Percentiles rank a stretch among this genome's conserved stretches.
Evolutionary conservation across 2,329 filamentous ascomycete species (phyloP).

Genomic region (Neonectria magnoliae): DNA sequence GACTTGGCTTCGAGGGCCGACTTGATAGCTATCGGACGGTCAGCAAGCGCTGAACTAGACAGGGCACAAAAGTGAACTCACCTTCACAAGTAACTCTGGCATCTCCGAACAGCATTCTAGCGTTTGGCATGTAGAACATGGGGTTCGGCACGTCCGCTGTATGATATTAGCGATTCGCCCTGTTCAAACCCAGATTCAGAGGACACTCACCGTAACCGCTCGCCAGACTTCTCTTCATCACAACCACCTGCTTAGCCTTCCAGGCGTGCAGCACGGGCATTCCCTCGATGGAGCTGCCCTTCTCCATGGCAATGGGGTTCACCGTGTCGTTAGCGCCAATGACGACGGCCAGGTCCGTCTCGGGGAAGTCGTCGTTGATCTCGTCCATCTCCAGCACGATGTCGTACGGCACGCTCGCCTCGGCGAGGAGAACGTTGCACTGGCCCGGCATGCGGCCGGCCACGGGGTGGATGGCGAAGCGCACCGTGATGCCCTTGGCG

Average conservation of each 20-base stretch:
- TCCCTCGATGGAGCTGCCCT: slow-evolving; percentile 84
- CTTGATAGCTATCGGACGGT: slow-evolving; percentile 51
- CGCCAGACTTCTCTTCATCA: slow-evolving; percentile 93
- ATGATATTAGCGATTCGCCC: slow-evolving; percentile 29
- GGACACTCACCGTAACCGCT: slow-evolving; percentile 78
- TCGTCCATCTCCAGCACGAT: slow-evolving; percentile 96
- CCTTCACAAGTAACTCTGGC: slow-evolving; percentile 86
- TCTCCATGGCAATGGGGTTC: slow-evolving; percentile 87
- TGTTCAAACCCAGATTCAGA: not conserved
- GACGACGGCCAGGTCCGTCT: slow-evolving; percentile 87
- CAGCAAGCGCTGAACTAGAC: slow-evolving; percentile 23
- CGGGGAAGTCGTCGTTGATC: slow-evolving; percentile 90
- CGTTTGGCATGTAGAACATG: slow-evolving; percentile 92
- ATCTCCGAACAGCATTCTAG: slow-evolving; percentile 92
- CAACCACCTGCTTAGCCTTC: slow-evolving; percentile 92
- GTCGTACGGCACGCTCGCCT: slow-evolving; percentile 89
- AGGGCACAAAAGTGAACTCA: slow-evolving; percentile 50
- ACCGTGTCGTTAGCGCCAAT: slow-evolving; percentile 95
- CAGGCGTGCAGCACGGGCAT: slow-evolving; percentile 94
- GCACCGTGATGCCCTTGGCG: slow-evolving; percentile 80
- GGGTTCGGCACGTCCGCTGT: slow-evolving; percentile 88
- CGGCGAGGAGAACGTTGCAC: slow-evolving; percentile 89
- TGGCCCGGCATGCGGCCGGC: slow-evolving; percentile 93
- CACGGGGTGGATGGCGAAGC: slow-evolving; percentile 91
- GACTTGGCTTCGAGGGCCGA: slow-evolving; percentile 50